These are phyloP conservation scores for Closterium sp. DNA, from an alignment of 139 green algal species.

Conservation along the genomic window DNA sequence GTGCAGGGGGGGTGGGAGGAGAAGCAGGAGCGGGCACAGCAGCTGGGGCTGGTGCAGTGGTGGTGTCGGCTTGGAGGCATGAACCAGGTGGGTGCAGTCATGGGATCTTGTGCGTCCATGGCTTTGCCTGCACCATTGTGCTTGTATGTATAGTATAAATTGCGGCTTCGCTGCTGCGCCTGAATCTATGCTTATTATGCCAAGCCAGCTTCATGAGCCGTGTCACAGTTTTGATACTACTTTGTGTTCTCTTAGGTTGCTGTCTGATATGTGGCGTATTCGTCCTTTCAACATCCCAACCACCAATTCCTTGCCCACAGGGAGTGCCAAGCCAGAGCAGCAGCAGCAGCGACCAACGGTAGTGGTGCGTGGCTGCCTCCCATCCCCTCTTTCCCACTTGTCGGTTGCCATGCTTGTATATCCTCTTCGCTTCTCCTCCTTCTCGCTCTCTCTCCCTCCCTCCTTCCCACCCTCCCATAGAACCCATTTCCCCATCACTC, in stretches of 20 bases:
- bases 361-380: not conserved
- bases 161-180: too few species aligned
- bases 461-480: not conserved
- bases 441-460: not conserved
- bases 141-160: too few species aligned
- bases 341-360: not conserved
- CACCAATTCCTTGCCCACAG: not conserved
- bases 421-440: not conserved
- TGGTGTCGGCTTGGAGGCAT: not conserved
- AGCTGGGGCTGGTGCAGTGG: not conserved
- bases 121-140: not conserved
- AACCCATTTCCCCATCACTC: not conserved
- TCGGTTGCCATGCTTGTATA: not conserved
- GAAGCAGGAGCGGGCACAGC: not conserved
- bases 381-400: not conserved
- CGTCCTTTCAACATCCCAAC: not conserved
- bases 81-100: not conserved
- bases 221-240: not conserved
- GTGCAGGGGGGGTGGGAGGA: not conserved
- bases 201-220: too few species aligned
- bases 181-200: too few species aligned
- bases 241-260: not conserved
- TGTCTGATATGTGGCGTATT: not conserved
- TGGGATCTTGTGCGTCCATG: not conserved
- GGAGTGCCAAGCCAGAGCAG: not conserved